phyloP scores from a whole-genome alignment of 2,329 filamentous ascomycete genomes.

The Hypoxylon sp. region DNA sequence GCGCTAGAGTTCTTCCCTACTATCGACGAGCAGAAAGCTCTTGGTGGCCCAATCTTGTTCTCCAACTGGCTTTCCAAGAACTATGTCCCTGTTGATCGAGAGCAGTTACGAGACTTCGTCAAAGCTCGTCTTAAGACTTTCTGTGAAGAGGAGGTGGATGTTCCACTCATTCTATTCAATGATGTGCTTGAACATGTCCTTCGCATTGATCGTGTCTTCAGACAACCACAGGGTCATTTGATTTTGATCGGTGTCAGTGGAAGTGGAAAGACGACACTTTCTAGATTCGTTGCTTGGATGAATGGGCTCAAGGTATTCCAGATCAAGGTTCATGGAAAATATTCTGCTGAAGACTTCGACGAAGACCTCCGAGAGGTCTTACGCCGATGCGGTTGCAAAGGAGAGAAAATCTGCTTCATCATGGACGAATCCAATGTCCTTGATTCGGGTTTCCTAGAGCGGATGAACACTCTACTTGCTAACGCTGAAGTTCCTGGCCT shows the following conservation, averaged over 20 bases:
- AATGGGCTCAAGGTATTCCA: conserved; percentile 99
- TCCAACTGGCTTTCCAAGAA: conserved; percentile 99
- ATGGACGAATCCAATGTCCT: conserved; percentile 99
- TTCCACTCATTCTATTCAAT: conserved; percentile 98
- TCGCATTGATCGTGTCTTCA: conserved; percentile 97
- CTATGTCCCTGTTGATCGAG: conserved; percentile 95
- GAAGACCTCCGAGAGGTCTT: conserved; percentile 96
- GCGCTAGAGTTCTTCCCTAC: conserved; percentile 94
- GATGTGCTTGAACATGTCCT: conserved; percentile 98
- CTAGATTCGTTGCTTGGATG: conserved; percentile 99
- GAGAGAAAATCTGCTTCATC: conserved; percentile 99
- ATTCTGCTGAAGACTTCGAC: conserved; percentile 98
- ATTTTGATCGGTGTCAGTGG: conserved; percentile 99
- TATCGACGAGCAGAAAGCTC: conserved; percentile 90
- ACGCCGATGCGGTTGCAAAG: conserved; percentile 94
- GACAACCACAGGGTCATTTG: conserved; percentile 97
- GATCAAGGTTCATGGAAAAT: conserved; percentile 99
- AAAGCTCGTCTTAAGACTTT: conserved; percentile 98
- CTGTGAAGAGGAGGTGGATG: conserved; percentile 99
- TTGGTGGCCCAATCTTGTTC: conserved; percentile 95
- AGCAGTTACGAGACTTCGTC: conserved; percentile 95
- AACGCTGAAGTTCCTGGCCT: conserved; percentile 99
- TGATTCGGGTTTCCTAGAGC: conserved; percentile 97
- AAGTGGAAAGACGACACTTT: conserved; percentile 97
- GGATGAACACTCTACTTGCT: conserved; percentile 98